Conservation (phyloP, 2,329 filamentous ascomycete genomes). For the Helminthosporium solani region DNA sequence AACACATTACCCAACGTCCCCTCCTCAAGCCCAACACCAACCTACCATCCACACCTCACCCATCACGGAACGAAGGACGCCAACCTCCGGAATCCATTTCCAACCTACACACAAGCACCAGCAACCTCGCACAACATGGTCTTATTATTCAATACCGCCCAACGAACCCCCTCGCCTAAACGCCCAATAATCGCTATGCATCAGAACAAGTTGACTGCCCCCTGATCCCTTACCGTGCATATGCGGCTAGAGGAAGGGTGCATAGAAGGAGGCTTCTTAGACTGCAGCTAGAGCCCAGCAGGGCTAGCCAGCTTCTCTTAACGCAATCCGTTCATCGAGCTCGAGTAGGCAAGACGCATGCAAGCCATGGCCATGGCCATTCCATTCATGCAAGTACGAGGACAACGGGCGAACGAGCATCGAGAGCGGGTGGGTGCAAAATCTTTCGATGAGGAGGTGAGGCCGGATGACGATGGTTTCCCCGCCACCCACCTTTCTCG, state of each 20-base stretch:
- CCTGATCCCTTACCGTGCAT: constrained; percentile 37
- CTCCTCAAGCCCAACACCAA: too few relatives aligned
- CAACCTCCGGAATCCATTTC: too few relatives aligned
- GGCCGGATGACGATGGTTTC: not conserved
- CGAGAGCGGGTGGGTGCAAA: not conserved
- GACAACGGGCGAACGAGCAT: constrained; percentile 3
- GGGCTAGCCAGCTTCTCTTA: not conserved
- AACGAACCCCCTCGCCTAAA: not conserved
- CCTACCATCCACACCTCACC: too few relatives aligned
- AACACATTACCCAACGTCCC: too few relatives aligned
- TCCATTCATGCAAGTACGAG: constrained; percentile 4
- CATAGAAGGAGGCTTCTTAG: constrained; percentile 34
- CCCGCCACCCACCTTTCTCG: too few relatives aligned
- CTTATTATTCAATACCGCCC: too few relatives aligned
- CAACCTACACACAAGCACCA: too few relatives aligned
- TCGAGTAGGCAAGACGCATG: not conserved
- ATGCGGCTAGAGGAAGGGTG: constrained; percentile 41
- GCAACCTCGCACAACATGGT: not conserved
- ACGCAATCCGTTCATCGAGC: not conserved
- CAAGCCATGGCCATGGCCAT: too few relatives aligned
- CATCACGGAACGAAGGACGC: too few relatives aligned
- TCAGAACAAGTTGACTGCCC: constrained; percentile 1
- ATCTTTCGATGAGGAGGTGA: not conserved
- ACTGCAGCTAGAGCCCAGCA: constrained; percentile 22
- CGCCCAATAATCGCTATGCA: constrained; percentile 3